Evolutionary conservation across 306 rosid species (phyloP).

Genomic region (Acacia crassicarpa): DNA sequence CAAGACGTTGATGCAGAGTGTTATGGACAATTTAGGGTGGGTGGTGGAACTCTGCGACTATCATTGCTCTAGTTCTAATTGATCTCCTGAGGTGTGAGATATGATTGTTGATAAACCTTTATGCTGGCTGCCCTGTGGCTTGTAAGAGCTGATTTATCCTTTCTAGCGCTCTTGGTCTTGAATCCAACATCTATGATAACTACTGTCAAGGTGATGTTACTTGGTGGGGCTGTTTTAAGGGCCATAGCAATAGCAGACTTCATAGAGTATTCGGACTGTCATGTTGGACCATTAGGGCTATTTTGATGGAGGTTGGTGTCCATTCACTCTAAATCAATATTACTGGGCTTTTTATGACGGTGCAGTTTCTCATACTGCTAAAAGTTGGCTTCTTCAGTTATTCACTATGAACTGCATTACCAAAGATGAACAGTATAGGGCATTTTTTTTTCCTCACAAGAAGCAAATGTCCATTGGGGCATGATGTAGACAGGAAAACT

Average conservation of each 20-base stretch:
- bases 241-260: slow-evolving; percentile 30
- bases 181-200: slow-evolving; percentile 8
- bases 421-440: not conserved
- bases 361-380: slow-evolving; percentile 34
- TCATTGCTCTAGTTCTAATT: slow-evolving; percentile 27
- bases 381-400: slow-evolving; percentile 31
- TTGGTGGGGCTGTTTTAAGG: slow-evolving; percentile 32
- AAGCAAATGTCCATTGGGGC: slow-evolving; percentile 16
- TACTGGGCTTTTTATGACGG: slow-evolving; percentile 26
- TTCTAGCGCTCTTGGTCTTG: slow-evolving; percentile 26
- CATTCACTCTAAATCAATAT: slow-evolving; percentile 34
- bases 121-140: slow-evolving; percentile 15
- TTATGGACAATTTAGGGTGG: slow-evolving; percentile 40
- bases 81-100: slow-evolving; percentile 31
- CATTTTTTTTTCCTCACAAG: not conserved
- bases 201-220: slow-evolving; percentile 31
- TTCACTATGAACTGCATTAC: slow-evolving; percentile 2
- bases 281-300: slow-evolving; percentile 33
- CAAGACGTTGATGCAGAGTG: slow-evolving; percentile 29
- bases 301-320: slow-evolving; percentile 32
- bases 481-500: not conserved
- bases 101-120: slow-evolving; percentile 30
- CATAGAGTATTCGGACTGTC: slow-evolving; percentile 26
- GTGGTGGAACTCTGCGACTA: slow-evolving; percentile 16
- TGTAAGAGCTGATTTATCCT: slow-evolving; percentile 8